These are phyloP conservation scores for Brettanomyces bruxellensis DNA, from an alignment of 805 yeast species.

Conservation along the genomic window DNA sequence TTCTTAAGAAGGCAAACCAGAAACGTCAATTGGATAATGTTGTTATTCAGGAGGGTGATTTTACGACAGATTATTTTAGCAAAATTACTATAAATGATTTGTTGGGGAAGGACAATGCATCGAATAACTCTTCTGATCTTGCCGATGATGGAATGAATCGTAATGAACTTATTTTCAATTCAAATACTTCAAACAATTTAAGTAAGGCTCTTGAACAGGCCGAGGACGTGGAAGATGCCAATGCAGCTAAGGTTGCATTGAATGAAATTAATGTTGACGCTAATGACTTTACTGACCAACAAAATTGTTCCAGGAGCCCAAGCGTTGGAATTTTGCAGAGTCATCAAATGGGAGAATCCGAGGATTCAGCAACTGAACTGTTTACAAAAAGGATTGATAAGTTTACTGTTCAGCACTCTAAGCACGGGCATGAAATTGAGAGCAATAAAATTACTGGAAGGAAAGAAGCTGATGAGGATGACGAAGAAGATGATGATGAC, in stretches of 20 bases:
- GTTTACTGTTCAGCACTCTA: slow-evolving; percentile 8
- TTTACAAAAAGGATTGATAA: slow-evolving; percentile 3
- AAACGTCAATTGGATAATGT: slow-evolving; percentile 90
- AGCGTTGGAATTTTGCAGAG: slow-evolving; percentile 10
- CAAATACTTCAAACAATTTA: slow-evolving; percentile 15
- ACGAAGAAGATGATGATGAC: slow-evolving; percentile 5
- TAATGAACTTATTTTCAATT: slow-evolving; percentile 8
- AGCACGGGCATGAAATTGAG: slow-evolving; percentile 1
- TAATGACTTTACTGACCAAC: slow-evolving; percentile 67
- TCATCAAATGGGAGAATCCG: slow-evolving; percentile 10
- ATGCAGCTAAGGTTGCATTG: slow-evolving; percentile 86
- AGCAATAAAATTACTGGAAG: neutral
- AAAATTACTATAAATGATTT: slow-evolving; percentile 80
- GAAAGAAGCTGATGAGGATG: slow-evolving; percentile 8
- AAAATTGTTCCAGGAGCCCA: slow-evolving; percentile 13
- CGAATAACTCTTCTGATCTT: slow-evolving; percentile 9
- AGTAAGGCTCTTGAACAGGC: slow-evolving; percentile 67
- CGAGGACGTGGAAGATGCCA: slow-evolving; percentile 86
- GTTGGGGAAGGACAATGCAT: slow-evolving; percentile 46
- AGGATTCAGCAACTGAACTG: slow-evolving; percentile 14
- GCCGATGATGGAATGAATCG: slow-evolving; percentile 38
- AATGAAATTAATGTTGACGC: slow-evolving; percentile 76
- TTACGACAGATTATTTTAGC: slow-evolving; percentile 92
- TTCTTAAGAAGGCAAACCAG: slow-evolving; percentile 87
- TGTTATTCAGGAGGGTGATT: slow-evolving; percentile 95